These are phyloP conservation scores for Pyrenula massariospora DNA, from an alignment of 495 filamentous ascomycete species.

Conservation along the genomic window DNA sequence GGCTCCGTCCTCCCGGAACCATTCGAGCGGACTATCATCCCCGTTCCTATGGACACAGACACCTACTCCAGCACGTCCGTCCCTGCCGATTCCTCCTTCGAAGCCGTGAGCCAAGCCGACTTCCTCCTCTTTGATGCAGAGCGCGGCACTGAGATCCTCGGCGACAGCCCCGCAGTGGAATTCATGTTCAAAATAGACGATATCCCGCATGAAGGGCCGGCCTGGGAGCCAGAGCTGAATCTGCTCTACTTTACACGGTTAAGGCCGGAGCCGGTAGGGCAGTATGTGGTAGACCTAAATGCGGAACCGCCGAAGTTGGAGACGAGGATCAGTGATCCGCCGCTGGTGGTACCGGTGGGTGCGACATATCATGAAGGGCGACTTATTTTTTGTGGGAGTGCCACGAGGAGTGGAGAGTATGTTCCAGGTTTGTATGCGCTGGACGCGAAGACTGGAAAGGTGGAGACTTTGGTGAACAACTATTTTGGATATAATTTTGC, in stretches of 20 bases:
- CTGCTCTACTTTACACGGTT: slow-evolving; percentile 11
- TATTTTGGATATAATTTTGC: slow-evolving; percentile 24
- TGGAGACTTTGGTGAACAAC: slow-evolving; percentile 22
- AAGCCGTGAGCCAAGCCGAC: slow-evolving; percentile 9
- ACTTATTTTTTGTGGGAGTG: no score
- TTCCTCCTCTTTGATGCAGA: slow-evolving; percentile 20
- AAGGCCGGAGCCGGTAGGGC: no score
- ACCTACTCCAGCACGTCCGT: slow-evolving; percentile 8
- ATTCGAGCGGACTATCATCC: slow-evolving; percentile 7
- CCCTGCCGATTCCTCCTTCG: slow-evolving; percentile 13
- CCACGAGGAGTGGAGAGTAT: no score
- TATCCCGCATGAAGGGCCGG: slow-evolving; percentile 20
- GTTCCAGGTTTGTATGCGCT: no score
- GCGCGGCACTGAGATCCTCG: slow-evolving; percentile 16
- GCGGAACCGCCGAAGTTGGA: no score
- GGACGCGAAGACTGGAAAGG: no score
- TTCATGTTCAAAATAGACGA: slow-evolving; percentile 11
- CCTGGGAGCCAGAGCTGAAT: slow-evolving; percentile 20
- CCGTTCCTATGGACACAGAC: no score
- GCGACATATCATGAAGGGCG: no score
- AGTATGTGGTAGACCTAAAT: no score
- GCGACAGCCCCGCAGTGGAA: slow-evolving; percentile 9
- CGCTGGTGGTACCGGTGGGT: no score
- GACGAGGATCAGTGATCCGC: no score
- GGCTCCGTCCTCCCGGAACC: slow-evolving; percentile 13